Conservation (phyloP, 2,329 filamentous ascomycete genomes). For the Falciphora oryzae region DNA sequence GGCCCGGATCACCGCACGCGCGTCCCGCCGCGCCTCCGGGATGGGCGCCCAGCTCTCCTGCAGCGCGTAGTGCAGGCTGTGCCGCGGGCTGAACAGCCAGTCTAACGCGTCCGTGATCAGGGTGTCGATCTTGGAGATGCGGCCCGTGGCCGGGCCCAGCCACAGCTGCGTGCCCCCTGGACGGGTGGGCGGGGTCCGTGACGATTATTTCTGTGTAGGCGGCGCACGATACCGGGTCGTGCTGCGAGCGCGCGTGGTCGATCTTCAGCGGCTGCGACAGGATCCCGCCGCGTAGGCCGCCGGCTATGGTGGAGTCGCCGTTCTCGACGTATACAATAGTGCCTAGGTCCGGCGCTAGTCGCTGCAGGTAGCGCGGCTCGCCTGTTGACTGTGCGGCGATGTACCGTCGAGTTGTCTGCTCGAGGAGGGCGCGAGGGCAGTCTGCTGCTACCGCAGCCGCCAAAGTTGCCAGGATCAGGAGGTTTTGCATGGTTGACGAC, state of each 20-base stretch:
- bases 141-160: conserved; percentile 17
- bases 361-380: conserved; percentile 9
- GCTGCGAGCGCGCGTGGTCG: conserved; percentile 27
- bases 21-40: conserved; percentile 20
- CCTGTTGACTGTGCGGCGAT: conserved; percentile 13
- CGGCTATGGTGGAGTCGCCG: conserved; percentile 14
- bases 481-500: too few relatives aligned
- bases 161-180: conserved; percentile 30
- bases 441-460: conserved; percentile 6
- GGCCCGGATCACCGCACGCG: conserved; percentile 21
- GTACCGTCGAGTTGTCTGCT: conserved; percentile 11
- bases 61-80: conserved; percentile 26
- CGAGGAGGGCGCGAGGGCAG: conserved; percentile 13
- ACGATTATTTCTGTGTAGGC: conserved; percentile 36
- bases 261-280: conserved; percentile 25
- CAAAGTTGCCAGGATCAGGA: background rate
- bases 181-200: conserved; percentile 25
- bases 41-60: conserved; percentile 23
- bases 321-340: conserved; percentile 15
- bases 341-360: conserved; percentile 11
- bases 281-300: conserved; percentile 18
- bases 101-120: conserved; percentile 27
- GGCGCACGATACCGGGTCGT: conserved; percentile 28
- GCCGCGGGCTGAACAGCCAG: conserved; percentile 31
- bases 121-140: conserved; percentile 25